Base-by-base conservation (phyloP, 2,329 filamentous ascomycete species). In the Pestalotiopsis sp. region DNA sequence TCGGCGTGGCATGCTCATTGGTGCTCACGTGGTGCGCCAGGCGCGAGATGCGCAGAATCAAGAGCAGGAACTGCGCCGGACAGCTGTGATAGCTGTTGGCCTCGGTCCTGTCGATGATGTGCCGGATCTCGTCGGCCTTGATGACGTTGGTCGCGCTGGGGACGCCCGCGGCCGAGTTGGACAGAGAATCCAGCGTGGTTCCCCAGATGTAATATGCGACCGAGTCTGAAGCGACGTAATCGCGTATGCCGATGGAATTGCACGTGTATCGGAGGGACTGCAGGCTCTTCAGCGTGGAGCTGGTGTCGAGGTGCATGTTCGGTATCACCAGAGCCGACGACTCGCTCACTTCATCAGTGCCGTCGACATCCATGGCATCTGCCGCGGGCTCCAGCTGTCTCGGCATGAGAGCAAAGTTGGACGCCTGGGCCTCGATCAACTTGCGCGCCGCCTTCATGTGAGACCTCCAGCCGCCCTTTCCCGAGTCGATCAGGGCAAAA, bases 401-500 rank as follows among this genome's bases (percentile, higher is more conserved):
- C 2, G 52, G 17, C 52, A 40, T 20, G 11, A 59, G 9, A 1
- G 59, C n/a, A 22, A 39, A 52, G 52, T 64, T 67, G 22, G 67
- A 48, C 11, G 59, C 40, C 60, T 70, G 57, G 56, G 71, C 70
- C 64, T 66, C 65, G 10, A 78, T 74, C 35, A 85, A 80, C 67
- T 76, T 80, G 64, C 81, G 80, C 24, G 82, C 83, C 6, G 82
- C 83, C 39, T 81, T 78, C 58, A 86, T 77, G 71, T 86, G 84
- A 57, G 79, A 75, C 69, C 80, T 80, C 84, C 84, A 85, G 67
- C 78, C 79, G 24, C 78, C 78, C 68, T 78, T 80, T 13, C 83
- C 81, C 11, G 84, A 74, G 69, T 86, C 83, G 59, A 86, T 82
- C n/a, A 86, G 76, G 64, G 85, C 78, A 68, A 86, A 84, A 68